Conservation (phyloP, 2,329 filamentous ascomycete genomes). For the Colletotrichum phormii region DNA sequence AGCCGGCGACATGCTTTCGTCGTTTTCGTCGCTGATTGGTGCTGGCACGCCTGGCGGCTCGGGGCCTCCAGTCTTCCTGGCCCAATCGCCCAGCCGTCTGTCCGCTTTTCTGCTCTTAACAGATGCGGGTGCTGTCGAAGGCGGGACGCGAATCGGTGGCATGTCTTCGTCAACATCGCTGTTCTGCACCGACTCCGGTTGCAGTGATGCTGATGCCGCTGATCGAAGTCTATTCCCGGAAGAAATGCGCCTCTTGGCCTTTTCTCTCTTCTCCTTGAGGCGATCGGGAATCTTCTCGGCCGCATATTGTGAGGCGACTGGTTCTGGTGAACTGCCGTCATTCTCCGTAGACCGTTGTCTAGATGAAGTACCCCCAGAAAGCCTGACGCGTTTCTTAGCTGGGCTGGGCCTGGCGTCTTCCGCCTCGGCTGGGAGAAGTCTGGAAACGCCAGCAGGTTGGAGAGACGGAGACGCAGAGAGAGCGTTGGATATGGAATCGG, state of each 20-base stretch:
- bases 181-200: slow-evolving; percentile 23
- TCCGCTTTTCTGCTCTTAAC: background rate
- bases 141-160: slow-evolving; percentile 25
- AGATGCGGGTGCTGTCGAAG: slow-evolving; percentile 3
- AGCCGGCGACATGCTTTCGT: no score
- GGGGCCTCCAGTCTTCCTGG: slow-evolving; percentile 21
- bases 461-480: background rate
- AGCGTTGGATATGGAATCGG: background rate
- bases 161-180: slow-evolving; percentile 34
- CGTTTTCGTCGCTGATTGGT: no score
- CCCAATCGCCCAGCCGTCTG: slow-evolving; percentile 9
- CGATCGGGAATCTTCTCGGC: slow-evolving; percentile 26
- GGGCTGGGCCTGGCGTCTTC: slow-evolving; percentile 12
- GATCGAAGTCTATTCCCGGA: slow-evolving; percentile 19
- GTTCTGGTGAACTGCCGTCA: slow-evolving; percentile 6
- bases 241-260: slow-evolving; percentile 6
- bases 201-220: slow-evolving; percentile 12
- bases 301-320: slow-evolving; percentile 7
- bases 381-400: slow-evolving; percentile 26
- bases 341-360: slow-evolving; percentile 11
- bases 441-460: background rate
- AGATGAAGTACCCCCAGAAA: slow-evolving; percentile 19
- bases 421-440: background rate
- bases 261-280: slow-evolving; percentile 23
- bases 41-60: slow-evolving; percentile 14